Base-by-base conservation (phyloP, 371 early-diverging fungal genomes). In the Catenaria anguillulae region DNA sequence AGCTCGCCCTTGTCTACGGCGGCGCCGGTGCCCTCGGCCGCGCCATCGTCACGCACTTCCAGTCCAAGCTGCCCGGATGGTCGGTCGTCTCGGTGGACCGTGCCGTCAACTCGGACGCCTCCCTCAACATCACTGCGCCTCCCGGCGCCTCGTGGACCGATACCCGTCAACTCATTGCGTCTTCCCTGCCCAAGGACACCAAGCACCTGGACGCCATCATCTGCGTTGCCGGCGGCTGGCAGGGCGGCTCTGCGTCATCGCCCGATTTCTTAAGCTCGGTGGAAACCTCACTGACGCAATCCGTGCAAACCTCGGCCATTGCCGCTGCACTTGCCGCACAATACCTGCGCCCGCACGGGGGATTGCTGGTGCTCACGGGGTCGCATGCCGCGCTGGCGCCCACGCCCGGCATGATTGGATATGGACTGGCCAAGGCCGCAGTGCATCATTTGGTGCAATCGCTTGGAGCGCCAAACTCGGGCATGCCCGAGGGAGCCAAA, bases 221-320 rank as follows among this genome's bases (percentile, higher is more conserved):
- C 45, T 91, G 90, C 70, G 94, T 90, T 8, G 95, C 97, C 37
- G 97, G 97, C 60, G 97, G 97, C 35, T 97, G 93, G 92, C 89
- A 86, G 36, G 93, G 93, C 46, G 97, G 97, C n/a, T 90, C 88
- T 66, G 84, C 90, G 31, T 76, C 76, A 12, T 79, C 77, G 67
- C 66, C 73, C 62, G 82, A 78, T 4, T 80, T 93, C 46, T 78
- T 90, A 60, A 67, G 73, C 33, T 82, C 74, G 67, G 79, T 86
- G 15, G 83, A 87, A 46, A 61, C 84, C 42, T 90, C 90, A 82
- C 66, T 81, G 64, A 75, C 82, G 62, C 93, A 94, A 73, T 85
- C 85, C 59, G 84, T 94, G 23, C 69, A 86, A 65, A 81, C 90
- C 13, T 88, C 92, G 35, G 74, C 90, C 62, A 80, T 94, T 60